Evolutionary conservation across 2,329 filamentous ascomycete species (phyloP).

Genomic region (Cladophialophora immunda): DNA sequence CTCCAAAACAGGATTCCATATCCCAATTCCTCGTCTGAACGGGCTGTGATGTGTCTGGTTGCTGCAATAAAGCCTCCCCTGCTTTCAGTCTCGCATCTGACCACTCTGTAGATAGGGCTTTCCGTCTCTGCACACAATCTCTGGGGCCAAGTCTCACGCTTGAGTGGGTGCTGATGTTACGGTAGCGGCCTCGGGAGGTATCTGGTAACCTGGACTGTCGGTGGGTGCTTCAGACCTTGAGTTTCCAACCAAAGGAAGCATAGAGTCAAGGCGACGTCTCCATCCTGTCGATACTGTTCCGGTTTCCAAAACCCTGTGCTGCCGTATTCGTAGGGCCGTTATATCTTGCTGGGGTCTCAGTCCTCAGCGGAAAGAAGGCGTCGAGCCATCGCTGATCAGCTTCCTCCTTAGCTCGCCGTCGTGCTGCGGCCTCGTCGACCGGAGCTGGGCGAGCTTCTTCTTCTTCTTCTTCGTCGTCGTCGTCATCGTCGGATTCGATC

Average conservation of each 20-base stretch:
- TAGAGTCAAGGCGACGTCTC: constrained; percentile 12
- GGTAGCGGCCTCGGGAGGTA: neutral
- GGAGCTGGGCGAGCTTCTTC: constrained; percentile 6
- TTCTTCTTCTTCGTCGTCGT: neutral
- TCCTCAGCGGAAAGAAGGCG: neutral
- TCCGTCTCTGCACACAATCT: neutral
- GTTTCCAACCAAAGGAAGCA: no score
- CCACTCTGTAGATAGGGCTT: neutral
- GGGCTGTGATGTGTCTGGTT: neutral
- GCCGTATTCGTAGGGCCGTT: neutral
- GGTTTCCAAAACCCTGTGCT: constrained; percentile 5
- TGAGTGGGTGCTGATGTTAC: neutral
- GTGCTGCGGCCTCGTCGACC: neutral
- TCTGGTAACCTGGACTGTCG: neutral
- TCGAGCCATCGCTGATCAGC: neutral
- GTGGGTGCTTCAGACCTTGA: neutral
- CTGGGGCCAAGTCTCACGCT: neutral
- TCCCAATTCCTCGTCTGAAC: neutral
- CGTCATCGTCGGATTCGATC: neutral
- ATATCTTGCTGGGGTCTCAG: neutral
- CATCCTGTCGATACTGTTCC: constrained; percentile 8
- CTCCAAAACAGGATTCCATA: neutral
- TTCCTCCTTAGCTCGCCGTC: neutral
- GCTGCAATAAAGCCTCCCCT: neutral
- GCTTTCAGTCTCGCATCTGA: neutral